A percentile compares a stretch with the other conserved stretches of the same genome.
These are phyloP conservation scores for Puccinia triticina DNA, from an alignment of 1,284 basidiomycete genomes.

Conservation along the genomic window DNA sequence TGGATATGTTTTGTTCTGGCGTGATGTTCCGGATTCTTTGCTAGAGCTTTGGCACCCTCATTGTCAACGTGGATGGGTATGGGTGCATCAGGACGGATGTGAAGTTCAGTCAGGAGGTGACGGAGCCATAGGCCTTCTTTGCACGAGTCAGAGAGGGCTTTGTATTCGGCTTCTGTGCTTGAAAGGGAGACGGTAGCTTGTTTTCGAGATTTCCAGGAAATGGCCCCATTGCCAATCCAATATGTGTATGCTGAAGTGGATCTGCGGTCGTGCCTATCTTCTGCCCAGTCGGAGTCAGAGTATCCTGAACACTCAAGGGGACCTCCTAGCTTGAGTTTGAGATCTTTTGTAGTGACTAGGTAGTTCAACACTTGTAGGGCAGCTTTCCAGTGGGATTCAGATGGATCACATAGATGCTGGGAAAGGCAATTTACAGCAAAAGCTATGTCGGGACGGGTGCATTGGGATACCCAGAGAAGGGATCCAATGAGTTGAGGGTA, in stretches of 20 bases:
- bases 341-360: neutral
- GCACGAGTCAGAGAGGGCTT: too few relatives aligned
- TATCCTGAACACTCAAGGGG: neutral
- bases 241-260: constrained; percentile 37
- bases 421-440: neutral
- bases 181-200: constrained; percentile 23
- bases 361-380: constrained; percentile 17
- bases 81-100: too few relatives aligned
- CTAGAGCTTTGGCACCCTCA: too few relatives aligned
- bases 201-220: constrained; percentile 21
- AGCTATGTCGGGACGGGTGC: neutral
- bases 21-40: neutral
- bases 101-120: too few relatives aligned
- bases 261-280: neutral
- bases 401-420: neutral
- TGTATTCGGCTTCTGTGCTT: neutral
- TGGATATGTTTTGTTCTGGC: constrained; percentile 4
- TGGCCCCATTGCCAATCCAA: neutral
- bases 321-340: neutral
- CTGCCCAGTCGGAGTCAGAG: constrained; percentile 20
- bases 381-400: neutral
- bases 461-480: neutral
- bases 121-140: too few relatives aligned
- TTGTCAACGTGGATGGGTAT: too few relatives aligned
- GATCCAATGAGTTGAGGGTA: constrained; percentile 4